phyloP scores from a whole-genome alignment of 495 filamentous ascomycete genomes.

The Xylaria intraflava region DNA sequence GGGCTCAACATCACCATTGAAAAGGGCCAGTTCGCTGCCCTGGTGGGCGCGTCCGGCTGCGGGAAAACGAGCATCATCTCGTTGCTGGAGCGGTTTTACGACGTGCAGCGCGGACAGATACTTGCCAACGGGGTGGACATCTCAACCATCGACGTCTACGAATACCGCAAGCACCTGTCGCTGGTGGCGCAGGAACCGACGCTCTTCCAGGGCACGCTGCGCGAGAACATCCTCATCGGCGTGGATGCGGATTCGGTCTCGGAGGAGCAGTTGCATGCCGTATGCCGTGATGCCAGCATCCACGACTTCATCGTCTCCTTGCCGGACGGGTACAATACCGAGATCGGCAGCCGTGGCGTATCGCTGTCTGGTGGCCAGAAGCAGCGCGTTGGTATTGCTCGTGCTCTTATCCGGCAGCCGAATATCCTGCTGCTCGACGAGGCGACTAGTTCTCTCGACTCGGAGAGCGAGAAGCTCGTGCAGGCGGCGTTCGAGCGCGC shows the following conservation, averaged over 20 bases:
- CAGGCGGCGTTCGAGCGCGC: conserved; percentile 67
- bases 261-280: conserved; percentile 51
- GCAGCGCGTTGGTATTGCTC: conserved; percentile 72
- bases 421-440: conserved; percentile 73
- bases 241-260: conserved; percentile 33
- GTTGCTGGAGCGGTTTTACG: conserved; percentile 63
- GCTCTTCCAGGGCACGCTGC: conserved; percentile 50
- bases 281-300: conserved; percentile 59
- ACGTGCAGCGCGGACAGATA: conserved; percentile 52
- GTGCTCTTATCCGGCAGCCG: conserved; percentile 69
- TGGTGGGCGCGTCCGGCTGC: conserved; percentile 69
- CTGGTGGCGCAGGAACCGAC: conserved; percentile 63
- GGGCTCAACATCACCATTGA: conserved; percentile 52
- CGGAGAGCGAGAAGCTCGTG: conserved; percentile 67
- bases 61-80: conserved; percentile 72
- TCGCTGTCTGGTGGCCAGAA: conserved; percentile 74
- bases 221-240: conserved; percentile 57
- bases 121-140: conserved; percentile 51
- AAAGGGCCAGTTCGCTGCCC: conserved; percentile 61
- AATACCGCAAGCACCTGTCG: conserved; percentile 52
- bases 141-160: conserved; percentile 38
- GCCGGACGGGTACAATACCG: conserved; percentile 57
- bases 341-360: conserved; percentile 59
- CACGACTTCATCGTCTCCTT: conserved; percentile 60
- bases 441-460: conserved; percentile 70